Evolutionary conservation across 768 basidiomycete species (phyloP), one percentile per base, ranked within the genome.

Genomic region (Amanita rimosa): DNA sequence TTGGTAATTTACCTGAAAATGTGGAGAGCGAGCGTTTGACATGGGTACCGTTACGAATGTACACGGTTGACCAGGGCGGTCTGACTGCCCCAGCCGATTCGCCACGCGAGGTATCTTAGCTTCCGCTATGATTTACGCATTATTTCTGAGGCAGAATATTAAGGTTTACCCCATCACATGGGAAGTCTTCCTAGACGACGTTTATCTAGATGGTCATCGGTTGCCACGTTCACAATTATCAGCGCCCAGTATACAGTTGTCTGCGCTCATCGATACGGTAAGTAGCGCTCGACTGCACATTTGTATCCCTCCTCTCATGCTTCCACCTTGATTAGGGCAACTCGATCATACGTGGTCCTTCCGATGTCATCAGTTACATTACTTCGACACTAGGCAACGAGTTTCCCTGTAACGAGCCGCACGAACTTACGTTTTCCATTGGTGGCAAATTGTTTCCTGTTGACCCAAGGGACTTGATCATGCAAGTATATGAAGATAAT

Each of bases 201-300:
- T 88, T 4, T 88, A 70, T 58, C 70, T 90, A 29, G 81, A 88
- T 54, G 84, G 81, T 10, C 57, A 69, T 52, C 69, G 66, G 54
- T 64, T 88, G n/a, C 72, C 78, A 4, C 70, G 68, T 31, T 85
- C 85, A 2, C 65, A 61, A 10, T 59, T 80, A 8, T 68, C 75
- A 1, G 58, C 74, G 1, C 54, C 74, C 0, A 61, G 59, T 3
- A 77, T 84, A 52, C 59, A 68, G 1, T 65, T 84, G 9, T 80
- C 84, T 3, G 83, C 79, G 1, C 65, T 88, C 14, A 58, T 89
- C 22, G 86, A 89, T 55, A 88, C 87, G 2, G 85, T 85, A 46
- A 44, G 72, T 59, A 35, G n/a, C 16, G 31, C 24, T 26, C 31
- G 21, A 27, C 13, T 31, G 38, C 42, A 7, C 39, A 8, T 17